A percentile compares a stretch with the other conserved stretches of the same genome.
Conservation (phyloP, 1,139 yeast genomes). For the Hansenula sp. region DNA sequence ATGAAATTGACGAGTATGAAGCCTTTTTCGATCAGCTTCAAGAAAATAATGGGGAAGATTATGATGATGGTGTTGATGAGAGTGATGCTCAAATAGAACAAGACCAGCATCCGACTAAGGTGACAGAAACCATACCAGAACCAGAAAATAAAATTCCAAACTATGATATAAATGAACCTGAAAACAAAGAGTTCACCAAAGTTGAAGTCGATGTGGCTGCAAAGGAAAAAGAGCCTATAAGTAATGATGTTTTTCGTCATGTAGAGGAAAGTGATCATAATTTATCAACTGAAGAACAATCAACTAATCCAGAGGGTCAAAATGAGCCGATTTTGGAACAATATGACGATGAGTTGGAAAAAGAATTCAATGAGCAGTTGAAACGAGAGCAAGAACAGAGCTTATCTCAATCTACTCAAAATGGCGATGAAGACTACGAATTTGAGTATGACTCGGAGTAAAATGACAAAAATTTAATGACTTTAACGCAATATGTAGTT, state of each 20-base stretch:
- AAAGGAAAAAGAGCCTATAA: too few species aligned
- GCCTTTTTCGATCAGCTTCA: slow-evolving; percentile 10
- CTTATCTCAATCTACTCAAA: slow-evolving; percentile 5
- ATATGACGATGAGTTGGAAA: slow-evolving; percentile 9
- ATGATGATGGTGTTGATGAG: not conserved
- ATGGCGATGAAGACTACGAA: slow-evolving; percentile 28
- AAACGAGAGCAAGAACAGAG: slow-evolving; percentile 3
- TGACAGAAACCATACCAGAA: too few species aligned
- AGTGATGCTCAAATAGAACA: slow-evolving; percentile 6
- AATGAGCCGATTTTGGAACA: not conserved
- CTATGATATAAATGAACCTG: too few species aligned
- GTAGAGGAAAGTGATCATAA: not conserved
- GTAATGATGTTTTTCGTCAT: too few species aligned
- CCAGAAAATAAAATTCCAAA: too few species aligned
- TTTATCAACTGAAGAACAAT: not conserved
- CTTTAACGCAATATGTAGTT: too few species aligned
- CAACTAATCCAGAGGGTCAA: too few species aligned
- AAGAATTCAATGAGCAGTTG: slow-evolving; percentile 11
- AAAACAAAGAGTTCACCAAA: too few species aligned
- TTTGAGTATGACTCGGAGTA: slow-evolving; percentile 33
- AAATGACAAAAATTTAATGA: too few species aligned
- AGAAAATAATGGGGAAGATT: not conserved
- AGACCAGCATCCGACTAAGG: too few species aligned
- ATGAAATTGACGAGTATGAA: slow-evolving; percentile 10
- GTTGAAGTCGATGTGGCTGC: too few species aligned